Evolutionary conservation across 1,284 basidiomycete species (phyloP).

Genomic region (Bothia castanella): DNA sequence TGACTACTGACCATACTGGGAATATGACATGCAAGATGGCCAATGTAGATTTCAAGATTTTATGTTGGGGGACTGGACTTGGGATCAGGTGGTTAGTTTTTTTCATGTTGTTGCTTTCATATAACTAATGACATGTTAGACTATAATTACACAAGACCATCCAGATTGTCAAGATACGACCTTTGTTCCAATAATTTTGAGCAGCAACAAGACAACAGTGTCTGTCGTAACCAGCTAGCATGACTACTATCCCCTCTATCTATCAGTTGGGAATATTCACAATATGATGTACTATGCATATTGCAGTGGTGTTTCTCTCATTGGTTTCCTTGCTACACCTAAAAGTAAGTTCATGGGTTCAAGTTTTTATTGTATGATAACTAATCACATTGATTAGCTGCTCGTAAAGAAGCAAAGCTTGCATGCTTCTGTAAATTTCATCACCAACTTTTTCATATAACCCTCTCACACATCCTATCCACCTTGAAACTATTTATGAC

Average conservation of each 20-base stretch:
- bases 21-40: constrained; percentile 15
- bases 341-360: neutral
- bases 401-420: constrained; percentile 3
- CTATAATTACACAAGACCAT: constrained; percentile 16
- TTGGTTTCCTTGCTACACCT: constrained; percentile 27
- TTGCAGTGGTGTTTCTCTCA: constrained; percentile 25
- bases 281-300: constrained; percentile 33
- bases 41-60: constrained; percentile 26
- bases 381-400: neutral
- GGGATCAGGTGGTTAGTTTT: constrained; percentile 30
- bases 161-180: constrained; percentile 25
- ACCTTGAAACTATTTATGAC: neutral
- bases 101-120: neutral
- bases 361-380: too few species aligned
- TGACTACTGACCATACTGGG: constrained; percentile 28
- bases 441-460: neutral
- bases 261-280: constrained; percentile 31
- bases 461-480: constrained; percentile 8
- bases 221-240: constrained; percentile 37
- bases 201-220: constrained; percentile 37
- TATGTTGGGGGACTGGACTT: constrained; percentile 37
- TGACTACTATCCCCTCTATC: constrained; percentile 34
- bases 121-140: neutral
- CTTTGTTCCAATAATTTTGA: constrained; percentile 33
- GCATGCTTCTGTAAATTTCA: constrained; percentile 5